A percentile compares a stretch with the other conserved stretches of the same genome.
phyloP scores from a whole-genome alignment of 2,329 filamentous ascomycete genomes.

The Pseudopithomyces chartarum region DNA sequence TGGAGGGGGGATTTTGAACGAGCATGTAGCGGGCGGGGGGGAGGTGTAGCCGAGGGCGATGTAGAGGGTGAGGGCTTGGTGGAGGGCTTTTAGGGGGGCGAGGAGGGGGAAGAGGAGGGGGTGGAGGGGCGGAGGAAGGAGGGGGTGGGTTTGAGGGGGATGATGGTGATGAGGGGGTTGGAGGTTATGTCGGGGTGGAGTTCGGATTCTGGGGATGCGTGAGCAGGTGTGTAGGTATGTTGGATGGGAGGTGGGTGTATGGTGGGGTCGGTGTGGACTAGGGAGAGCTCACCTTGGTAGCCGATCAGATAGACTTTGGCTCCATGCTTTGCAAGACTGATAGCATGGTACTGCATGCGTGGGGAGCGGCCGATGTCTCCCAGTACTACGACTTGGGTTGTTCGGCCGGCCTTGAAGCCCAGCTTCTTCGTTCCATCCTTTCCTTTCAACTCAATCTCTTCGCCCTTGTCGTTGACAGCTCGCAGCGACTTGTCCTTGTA shows the following conservation, averaged over 20 bases:
- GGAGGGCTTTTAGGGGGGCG: conserved; percentile 83
- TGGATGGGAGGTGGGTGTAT: neutral
- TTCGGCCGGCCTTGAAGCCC: conserved; percentile 47
- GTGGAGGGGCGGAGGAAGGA: conserved; percentile 68
- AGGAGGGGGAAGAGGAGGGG: conserved; percentile 75
- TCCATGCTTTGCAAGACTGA: conserved; percentile 85
- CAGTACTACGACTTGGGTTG: conserved; percentile 84
- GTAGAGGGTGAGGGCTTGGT: conserved; percentile 77
- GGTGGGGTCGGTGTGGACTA: too few species aligned
- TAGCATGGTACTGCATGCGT: conserved; percentile 97
- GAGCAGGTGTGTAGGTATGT: neutral
- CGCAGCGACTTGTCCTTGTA: conserved; percentile 36
- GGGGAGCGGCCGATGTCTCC: conserved; percentile 95
- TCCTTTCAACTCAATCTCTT: conserved; percentile 22
- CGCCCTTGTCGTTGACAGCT: conserved; percentile 31
- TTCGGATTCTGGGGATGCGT: conserved; percentile 67
- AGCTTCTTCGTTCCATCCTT: conserved; percentile 27
- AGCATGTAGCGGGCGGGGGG: conserved; percentile 81
- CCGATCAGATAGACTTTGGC: conserved; percentile 84
- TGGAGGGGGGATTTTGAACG: conserved; percentile 91
- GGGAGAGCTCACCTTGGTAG: conserved; percentile 68
- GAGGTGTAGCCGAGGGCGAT: conserved; percentile 74
- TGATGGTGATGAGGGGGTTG: conserved; percentile 71
- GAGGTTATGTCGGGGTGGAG: conserved; percentile 77
- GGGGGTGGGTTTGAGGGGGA: conserved; percentile 72